Conservation (phyloP, 805 yeast species). For the Candida orba region DNA sequence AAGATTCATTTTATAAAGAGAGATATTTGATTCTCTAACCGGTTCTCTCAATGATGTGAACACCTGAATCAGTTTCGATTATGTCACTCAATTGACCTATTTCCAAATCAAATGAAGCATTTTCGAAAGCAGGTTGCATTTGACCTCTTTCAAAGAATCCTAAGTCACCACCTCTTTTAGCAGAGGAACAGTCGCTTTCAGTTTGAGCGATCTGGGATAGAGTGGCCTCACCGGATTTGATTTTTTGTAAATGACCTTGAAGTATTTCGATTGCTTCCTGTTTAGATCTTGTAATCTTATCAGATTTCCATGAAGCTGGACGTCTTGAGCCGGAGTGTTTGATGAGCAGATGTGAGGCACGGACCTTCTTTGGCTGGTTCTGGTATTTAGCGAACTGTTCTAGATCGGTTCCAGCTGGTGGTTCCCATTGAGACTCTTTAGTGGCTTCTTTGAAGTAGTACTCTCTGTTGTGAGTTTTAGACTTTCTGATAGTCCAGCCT, state of each 20-base stretch:
- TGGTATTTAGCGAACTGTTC: constrained; percentile 52
- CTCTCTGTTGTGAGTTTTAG: constrained; percentile 76
- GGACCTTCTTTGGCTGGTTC: constrained; percentile 56
- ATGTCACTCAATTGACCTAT: constrained; percentile 79
- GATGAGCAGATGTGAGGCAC: constrained; percentile 75
- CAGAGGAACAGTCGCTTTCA: constrained; percentile 86
- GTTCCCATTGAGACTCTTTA: constrained; percentile 79
- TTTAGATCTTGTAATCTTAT: constrained; percentile 66
- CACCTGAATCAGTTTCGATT: constrained; percentile 86
- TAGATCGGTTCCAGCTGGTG: constrained; percentile 77
- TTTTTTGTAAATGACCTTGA: constrained; percentile 47
- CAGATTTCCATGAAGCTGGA: constrained; percentile 87
- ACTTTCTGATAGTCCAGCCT: constrained; percentile 75
- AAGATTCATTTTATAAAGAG: no score
- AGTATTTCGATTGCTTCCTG: constrained; percentile 74
- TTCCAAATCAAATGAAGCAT: constrained; percentile 72
- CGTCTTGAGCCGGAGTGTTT: constrained; percentile 81
- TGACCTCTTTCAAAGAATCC: constrained; percentile 85
- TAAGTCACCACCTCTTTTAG: constrained; percentile 82
- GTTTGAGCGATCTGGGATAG: constrained; percentile 69
- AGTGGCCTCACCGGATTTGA: constrained; percentile 55
- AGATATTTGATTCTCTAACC: constrained; percentile 25
- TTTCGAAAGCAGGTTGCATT: constrained; percentile 94
- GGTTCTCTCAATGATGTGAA: constrained; percentile 81
- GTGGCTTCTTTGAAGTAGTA: constrained; percentile 71